phyloP scores from a whole-genome alignment of 176 grass and related monocot species.

The Carex cristatella region DNA sequence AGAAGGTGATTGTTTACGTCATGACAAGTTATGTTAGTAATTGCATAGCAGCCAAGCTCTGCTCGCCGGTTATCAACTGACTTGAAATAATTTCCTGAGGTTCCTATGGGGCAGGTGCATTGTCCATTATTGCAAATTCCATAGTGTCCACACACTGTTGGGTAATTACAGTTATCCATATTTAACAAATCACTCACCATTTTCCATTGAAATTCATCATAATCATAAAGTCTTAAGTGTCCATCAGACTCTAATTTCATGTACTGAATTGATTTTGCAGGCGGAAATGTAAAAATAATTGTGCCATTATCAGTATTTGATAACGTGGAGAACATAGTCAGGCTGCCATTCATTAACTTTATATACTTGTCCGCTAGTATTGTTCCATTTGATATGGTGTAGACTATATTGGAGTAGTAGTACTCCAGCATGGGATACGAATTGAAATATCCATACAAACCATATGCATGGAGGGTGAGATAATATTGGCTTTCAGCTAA shows the following conservation, averaged over 20 bases:
- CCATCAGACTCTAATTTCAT: neutral
- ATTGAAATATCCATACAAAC: no score
- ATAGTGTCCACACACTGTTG: neutral
- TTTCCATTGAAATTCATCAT: neutral
- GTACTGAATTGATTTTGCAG: neutral
- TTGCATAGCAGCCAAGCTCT: neutral
- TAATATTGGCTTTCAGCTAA: no score
- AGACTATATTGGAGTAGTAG: no score
- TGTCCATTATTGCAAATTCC: constrained; percentile 1
- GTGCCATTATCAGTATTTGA: neutral
- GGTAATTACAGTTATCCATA: neutral
- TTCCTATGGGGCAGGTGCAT: neutral
- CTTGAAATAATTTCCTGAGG: neutral
- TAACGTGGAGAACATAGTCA: neutral
- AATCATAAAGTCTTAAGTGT: neutral
- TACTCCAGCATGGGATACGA: no score
- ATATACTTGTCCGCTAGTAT: neutral
- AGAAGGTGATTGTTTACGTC: constrained; percentile 17
- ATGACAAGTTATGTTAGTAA: constrained; percentile 23
- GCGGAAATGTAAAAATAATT: neutral
- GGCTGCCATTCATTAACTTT: neutral
- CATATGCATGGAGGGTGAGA: no score
- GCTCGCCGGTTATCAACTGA: neutral
- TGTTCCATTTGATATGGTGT: neutral
- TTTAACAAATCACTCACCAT: neutral